Base-by-base conservation (phyloP, 768 basidiomycete species). In the Tricholoma furcatifolium region DNA sequence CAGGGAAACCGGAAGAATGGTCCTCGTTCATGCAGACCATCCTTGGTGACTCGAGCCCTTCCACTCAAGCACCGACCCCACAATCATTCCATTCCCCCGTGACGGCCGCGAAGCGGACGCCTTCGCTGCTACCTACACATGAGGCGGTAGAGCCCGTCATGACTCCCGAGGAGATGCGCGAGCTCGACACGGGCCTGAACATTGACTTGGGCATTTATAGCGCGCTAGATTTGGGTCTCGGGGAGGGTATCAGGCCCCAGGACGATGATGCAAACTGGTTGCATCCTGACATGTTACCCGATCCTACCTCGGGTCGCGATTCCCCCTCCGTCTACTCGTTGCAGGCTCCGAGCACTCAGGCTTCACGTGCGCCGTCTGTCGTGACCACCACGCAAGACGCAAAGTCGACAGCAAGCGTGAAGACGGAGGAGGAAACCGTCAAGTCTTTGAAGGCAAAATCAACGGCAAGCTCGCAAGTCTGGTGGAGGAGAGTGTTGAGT, bases 11-110 rank as follows among this genome's bases (percentile, higher is more conserved):
- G 1, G 71, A 68, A 2, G 74, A 76, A 31, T 78, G 76, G 76
- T 70, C 69, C 4, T 69, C 70, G 2, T 67, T 75, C 32, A 74
- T 72, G 67, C 67, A 71, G 51, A 70, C 69, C 3, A 71, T 74
- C 6, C 55, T 74, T 10, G 63, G 64, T 5, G 66, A 66, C 7
- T 61, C 68, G 2, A 50, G 51, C n/a, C 54, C 59, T 32, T 23
- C 58, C 15, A n/a, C 58, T 6, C 50, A 56, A 0, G 54, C 55
- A 9, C 54, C 54, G 11, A 57, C 51, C 11, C 50, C 56, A 1
- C 43, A 42, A 40, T 20, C 11, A 34, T 11, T 38, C 12, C 8
- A 12, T 9, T 4, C 21, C 23, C 31, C 51, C 32, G 35, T 21
- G 42, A 31, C 44, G 40, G 18, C 14, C 21, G 31, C 27, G 46